phyloP scores from a whole-genome alignment of 805 yeast genomes.

The Pichia phayaonensis region DNA sequence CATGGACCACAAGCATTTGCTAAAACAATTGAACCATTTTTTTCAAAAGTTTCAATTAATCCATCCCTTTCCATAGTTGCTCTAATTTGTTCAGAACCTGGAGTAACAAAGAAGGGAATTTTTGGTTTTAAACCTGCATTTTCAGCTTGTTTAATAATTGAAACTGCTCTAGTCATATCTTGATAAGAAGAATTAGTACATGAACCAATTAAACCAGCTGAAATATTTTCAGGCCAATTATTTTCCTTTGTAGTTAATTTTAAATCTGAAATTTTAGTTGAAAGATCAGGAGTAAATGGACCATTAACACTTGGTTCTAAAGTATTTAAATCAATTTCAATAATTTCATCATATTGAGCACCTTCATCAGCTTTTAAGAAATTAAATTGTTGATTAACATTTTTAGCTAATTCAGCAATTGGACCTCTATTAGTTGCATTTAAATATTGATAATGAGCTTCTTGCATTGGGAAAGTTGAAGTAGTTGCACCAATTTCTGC shows the following conservation, averaged over 20 bases:
- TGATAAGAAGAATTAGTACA: constrained; percentile 98
- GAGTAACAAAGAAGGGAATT: constrained; percentile 88
- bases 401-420: constrained; percentile 73
- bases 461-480: constrained; percentile 93
- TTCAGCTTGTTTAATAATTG: constrained; percentile 86
- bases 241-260: constrained; percentile 75
- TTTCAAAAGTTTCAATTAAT: constrained; percentile 76
- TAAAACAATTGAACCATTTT: constrained; percentile 87
- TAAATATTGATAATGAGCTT: constrained; percentile 80
- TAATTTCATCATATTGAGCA: constrained; percentile 86
- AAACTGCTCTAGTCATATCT: constrained; percentile 96
- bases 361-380: constrained; percentile 84
- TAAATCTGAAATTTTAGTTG: constrained; percentile 87
- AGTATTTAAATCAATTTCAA: constrained; percentile 81
- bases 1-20: constrained; percentile 99
- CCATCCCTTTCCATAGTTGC: constrained; percentile 98
- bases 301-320: constrained; percentile 96
- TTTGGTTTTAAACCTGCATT: constrained; percentile 86
- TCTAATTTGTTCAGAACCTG: constrained; percentile 97
- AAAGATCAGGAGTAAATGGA: constrained; percentile 97
- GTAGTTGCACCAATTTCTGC: constrained; percentile 99
- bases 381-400: constrained; percentile 53
- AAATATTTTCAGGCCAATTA: constrained; percentile 88
- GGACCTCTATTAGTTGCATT: constrained; percentile 78
- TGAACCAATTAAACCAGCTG: constrained; percentile 95